Percentiles rank a stretch among this genome's conserved stretches.
Evolutionary conservation across 306 rosid genomes (phyloP).

Genomic region (Betula pendula): DNA sequence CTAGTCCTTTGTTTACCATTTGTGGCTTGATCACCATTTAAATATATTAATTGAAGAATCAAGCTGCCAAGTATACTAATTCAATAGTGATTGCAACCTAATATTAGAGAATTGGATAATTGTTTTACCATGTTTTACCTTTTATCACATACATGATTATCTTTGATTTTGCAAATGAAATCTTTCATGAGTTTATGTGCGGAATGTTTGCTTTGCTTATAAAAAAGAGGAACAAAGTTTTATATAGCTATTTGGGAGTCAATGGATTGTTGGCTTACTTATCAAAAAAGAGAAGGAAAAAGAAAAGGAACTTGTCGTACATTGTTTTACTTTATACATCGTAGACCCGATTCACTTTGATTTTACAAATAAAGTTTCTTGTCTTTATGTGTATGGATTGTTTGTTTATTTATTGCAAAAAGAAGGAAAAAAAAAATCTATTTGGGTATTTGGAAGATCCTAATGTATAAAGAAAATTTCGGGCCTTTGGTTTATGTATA

Average conservation of each 20-base stretch:
- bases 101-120: not conserved
- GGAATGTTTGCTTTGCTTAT: not conserved
- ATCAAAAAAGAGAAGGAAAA: not conserved
- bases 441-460: not conserved
- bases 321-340: not conserved
- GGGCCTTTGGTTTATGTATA: not conserved
- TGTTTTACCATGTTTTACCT: not conserved
- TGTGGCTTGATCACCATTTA: not conserved
- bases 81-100: not conserved
- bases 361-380: not conserved
- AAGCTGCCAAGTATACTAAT: not conserved
- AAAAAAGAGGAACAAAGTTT: not conserved
- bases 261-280: not conserved
- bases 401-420: not conserved
- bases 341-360: not conserved
- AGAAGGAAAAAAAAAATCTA: not conserved
- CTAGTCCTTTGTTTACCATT: not conserved
- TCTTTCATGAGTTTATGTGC: not conserved
- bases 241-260: not conserved
- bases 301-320: not conserved
- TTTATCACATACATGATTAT: not conserved
- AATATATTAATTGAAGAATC: not conserved
- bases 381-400: not conserved
- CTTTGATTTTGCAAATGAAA: not conserved
- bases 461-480: not conserved